Evolutionary conservation across 2,329 filamentous ascomycete genomes (phyloP), one percentile per base, ranked within the genome.

Genomic region (Pseudogymnoascus sp.): DNA sequence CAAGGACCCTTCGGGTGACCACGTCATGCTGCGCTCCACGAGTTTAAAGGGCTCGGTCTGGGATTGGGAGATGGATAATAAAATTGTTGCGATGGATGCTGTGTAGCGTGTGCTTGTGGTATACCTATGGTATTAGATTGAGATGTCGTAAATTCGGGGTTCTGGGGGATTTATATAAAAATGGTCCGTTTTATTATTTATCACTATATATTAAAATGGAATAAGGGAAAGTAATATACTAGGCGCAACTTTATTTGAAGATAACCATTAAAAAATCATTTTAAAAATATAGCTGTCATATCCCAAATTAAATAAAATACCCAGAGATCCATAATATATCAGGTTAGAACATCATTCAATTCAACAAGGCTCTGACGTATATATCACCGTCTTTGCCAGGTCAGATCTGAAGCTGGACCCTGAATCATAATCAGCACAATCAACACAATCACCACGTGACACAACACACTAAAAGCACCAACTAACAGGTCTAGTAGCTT

Each of bases 1-100:
- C 50, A 57, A 57, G 50, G 28, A 33, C 50, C 50, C 50, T 57
- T 57, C 17, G 28, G 50, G 28, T 57, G 50, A 57, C 50, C 50
- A 57, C 50, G 28, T 57, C 50, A 57, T 57, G 50, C n/a, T 57
- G 50, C 28, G 10, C 28, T 33, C 21, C 28, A 57, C 50, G 28
- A 15, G 50, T 57, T 57, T 57, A 35, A 33, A 33, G 28, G 28
- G 50, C 28, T 13, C 1, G 28, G 17, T 35, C 5, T 57, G 2
- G 50, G n/a, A 57, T 57, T 57, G 50, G 50, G 50, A 57, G 47
- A 9, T 35, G 50, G 50, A 7, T 11, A 15, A 57, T 57, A 33
- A 2, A 2, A 33, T 33, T 33, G 8, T 19, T 57, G 50, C 10
- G 28, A 17, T 10, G 7, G 28, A 19, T 57, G 26, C 5, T 6